Evolutionary conservation across 1,284 basidiomycete species (phyloP), one percentile per base, ranked within the genome.

Genomic region (Phellinidium pouzarii): DNA sequence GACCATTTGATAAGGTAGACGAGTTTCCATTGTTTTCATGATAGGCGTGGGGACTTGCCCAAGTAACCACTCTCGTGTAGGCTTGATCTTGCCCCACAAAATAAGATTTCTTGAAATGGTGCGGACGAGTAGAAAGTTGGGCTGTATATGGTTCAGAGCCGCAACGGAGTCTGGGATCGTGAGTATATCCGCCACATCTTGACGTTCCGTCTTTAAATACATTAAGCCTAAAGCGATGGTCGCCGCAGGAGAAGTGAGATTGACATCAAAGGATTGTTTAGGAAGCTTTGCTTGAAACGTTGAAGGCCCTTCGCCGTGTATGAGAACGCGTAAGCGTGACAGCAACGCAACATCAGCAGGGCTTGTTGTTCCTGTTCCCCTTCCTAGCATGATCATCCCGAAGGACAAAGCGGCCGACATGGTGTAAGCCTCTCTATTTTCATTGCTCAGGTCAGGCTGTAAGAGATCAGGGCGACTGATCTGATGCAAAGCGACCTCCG

Each of bases 341-440:
- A 93, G 68, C 54, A 91, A 73, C 12, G 75, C 72, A 55, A 84
- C 69, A 60, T 94, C 91, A 1, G 89, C 88, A 1, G 87, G 87
- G 46, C 84, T 80, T 3, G 78, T 63, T 14, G 62, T 58, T 5
- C 63, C 72, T 0, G 83, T 79, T 0, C 93, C 93, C 60, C 84
- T 87, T 5, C 91, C 94, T 4, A 99, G 78, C 86, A 97, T 94
- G 66, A 96, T 88, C 77, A 97, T 87, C 0, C 96, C 96, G 63
- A 96, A 96, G 0, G 90, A 84, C 41, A 97, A 77, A 3, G 89
- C 91, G 1, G 93, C 86, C 1, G 91, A 82, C 59, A 94, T 84
- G 0, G 93, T 89, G 65, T 98, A 99, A 0, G 93, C 86, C 65
- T 99, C 96, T 29, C 90, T 80, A 64, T 91, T 81, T 56, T 92